Conservation (phyloP, 1,284 basidiomycete genomes). For the Cutaneotrichosporon mucoides region DNA sequence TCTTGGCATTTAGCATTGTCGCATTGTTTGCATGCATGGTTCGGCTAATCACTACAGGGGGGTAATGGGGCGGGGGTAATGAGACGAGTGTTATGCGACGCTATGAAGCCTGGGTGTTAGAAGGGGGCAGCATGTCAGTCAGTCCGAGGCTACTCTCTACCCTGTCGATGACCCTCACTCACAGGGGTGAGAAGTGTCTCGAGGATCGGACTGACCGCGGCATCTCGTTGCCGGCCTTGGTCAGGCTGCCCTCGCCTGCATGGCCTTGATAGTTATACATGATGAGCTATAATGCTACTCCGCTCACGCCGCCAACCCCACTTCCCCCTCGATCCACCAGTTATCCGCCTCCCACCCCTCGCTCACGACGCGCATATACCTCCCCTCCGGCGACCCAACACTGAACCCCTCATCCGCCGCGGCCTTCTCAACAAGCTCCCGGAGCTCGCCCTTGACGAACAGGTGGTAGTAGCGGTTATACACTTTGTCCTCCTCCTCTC, state of each 20-base stretch:
- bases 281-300: background rate
- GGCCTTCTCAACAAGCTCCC: conserved; percentile 59
- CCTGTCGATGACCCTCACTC: too few species aligned
- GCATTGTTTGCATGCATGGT: conserved; percentile 9
- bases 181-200: too few species aligned
- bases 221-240: too few species aligned
- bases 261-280: background rate
- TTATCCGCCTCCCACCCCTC: conserved; percentile 70
- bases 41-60: background rate
- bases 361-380: conserved; percentile 62
- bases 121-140: too few species aligned
- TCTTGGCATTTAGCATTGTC: conserved; percentile 1
- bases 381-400: too few species aligned
- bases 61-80: too few species aligned
- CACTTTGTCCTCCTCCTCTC: conserved; percentile 44
- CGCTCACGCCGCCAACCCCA: conserved; percentile 19
- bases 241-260: too few species aligned
- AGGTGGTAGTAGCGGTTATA: conserved; percentile 92
- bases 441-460: conserved; percentile 75
- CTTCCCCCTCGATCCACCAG: conserved; percentile 50
- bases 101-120: too few species aligned
- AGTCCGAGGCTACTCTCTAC: too few species aligned
- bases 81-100: too few species aligned
- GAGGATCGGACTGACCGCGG: too few species aligned
- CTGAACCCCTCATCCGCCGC: conserved; percentile 61